Conservation (phyloP, 2,329 filamentous ascomycete species). For the Sporothrix globosa region DNA sequence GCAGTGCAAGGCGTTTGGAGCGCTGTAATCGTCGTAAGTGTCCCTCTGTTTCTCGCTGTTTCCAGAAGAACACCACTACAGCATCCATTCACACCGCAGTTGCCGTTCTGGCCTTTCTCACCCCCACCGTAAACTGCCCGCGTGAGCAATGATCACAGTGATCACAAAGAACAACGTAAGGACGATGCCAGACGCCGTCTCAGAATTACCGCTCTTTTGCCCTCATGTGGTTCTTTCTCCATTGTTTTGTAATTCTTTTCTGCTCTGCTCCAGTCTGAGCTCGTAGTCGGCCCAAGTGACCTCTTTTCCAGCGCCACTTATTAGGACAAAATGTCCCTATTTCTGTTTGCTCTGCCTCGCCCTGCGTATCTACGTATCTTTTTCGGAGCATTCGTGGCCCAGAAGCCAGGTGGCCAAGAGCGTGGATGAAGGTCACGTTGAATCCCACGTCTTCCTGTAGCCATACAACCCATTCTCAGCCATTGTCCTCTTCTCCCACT, state of each 20-base stretch:
- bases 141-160: constrained; percentile 16
- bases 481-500: neutral
- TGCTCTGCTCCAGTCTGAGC: neutral
- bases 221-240: neutral
- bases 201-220: neutral
- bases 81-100: neutral
- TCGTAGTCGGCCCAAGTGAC: constrained; percentile 7
- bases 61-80: neutral
- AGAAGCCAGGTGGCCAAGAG: neutral
- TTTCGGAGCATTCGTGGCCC: neutral
- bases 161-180: constrained; percentile 6
- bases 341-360: neutral
- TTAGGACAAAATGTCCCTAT: neutral
- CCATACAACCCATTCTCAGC: neutral
- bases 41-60: constrained; percentile 18
- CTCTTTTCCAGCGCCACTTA: neutral
- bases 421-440: neutral
- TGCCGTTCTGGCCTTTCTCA: neutral
- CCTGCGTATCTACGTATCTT: neutral
- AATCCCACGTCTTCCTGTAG: constrained; percentile 6
- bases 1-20: neutral
- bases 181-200: constrained; percentile 19
- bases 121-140: constrained; percentile 13
- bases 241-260: neutral
- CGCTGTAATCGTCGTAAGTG: neutral